Base-by-base conservation (phyloP, 2,329 filamentous ascomycete genomes). In the Karstenula rhodostoma region DNA sequence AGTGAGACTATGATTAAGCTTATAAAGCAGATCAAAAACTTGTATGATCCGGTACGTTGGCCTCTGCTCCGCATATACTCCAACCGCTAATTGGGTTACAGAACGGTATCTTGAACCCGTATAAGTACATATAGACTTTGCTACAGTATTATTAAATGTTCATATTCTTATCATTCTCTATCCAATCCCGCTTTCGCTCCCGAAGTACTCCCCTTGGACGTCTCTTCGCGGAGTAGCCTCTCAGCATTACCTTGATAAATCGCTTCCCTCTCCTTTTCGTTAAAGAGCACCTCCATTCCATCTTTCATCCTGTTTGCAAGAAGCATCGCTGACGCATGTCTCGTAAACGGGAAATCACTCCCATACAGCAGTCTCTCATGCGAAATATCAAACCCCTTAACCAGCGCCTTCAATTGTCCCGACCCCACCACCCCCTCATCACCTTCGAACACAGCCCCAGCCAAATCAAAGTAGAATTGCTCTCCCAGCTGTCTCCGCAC, bases 81-180 rank as follows among this genome's bases (percentile, higher is more conserved):
- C 42, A 22, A 9, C 19, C 6, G 53, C 71, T 69, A 62, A 77
- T 61, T 1, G 22, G 17, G 0, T 8, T 32, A 8, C 33, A 96
- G 93, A 97, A 97, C 69, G 94, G 93, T 50, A 98, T 98, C 79
- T 96, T 98, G 93, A 98, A 97, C 81, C 94, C 94, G 0, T 98
- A 98, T 84, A 98, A 98, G 81, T 98, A 97, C 78, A 90, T 98
- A 58, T 63, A 60, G 49, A 22, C 19, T 52, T 29, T 13, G 22
- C 19, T 43, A 49, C 49, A 43, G 52, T 51, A 56, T 55, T 47
- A 62, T 47, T 48, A 61, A 27, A 47, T 52, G 12, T 35, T 12
- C 42, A 33, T 42, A 22, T 58, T 51, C 13, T 27, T 25, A 37
- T 58, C 22, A 46, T 33, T 22, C 7, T 32, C 22, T 35, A 54